Base-by-base conservation (phyloP, 805 yeast species). In the Ogataea paraovalis region DNA sequence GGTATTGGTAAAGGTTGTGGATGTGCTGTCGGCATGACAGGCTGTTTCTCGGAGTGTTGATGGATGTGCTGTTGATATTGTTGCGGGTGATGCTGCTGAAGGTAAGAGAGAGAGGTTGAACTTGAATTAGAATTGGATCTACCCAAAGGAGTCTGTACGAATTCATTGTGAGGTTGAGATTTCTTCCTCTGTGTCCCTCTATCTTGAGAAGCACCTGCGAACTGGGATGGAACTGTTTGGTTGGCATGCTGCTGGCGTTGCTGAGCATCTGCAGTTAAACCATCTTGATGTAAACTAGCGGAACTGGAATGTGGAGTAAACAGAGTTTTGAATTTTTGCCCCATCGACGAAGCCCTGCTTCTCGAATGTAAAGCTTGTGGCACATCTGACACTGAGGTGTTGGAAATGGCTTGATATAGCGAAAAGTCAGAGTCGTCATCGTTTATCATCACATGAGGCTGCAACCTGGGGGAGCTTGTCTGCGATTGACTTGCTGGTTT, bases 241-340 rank as follows among this genome's bases (percentile, higher is more conserved):
- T n/a, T 34, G 12, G 6, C 20, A 16, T 34, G 6, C 30, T 19
- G 30, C 21, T 20, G 38, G 14, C 28, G 44, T 13, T 42, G 34
- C 18, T 13, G 39, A 13, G 21, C 10, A 39, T 45, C 50, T 27
- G 41, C 41, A 28, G 9, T 19, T 14, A n/a, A 3, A 22, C 46
- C 50, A 30, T 56, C 54, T 39, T 48, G 53, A 4, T 39, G 44
- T 32, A 53, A 43, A 32, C 22, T 52, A 3, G 53, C 40, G 12
- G 54, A 52, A 34, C 54, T 51, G 7, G 57, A 52, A 39, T 55
- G 56, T 13, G 60, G 60, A 19, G 57, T 47, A 38, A 66, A 66
- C 9, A 66, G 41, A 43, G 50, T 61, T 50, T 64, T 65, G 37
- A 66, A 61, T 45, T 60, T 58, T 33, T 59, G 61, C 12, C 67